A percentile compares a stretch with the other conserved stretches of the same genome.
phyloP scores from a whole-genome alignment of 176 grass and related monocot genomes.

The Hordeum marinum region DNA sequence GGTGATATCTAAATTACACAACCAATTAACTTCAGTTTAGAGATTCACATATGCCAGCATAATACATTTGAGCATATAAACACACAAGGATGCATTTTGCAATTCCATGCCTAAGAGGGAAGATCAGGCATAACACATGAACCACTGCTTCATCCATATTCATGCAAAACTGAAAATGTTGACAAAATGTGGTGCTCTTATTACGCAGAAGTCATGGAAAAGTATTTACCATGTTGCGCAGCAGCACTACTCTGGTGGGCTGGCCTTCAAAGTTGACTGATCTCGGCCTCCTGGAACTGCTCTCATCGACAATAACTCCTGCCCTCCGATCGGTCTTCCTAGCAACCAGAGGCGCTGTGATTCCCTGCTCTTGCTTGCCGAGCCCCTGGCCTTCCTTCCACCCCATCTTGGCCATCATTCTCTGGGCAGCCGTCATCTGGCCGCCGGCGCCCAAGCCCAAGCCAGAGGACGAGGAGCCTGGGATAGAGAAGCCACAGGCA shows the following conservation, averaged over 20 bases:
- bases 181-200: not conserved
- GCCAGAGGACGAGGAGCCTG: conserved; percentile 49
- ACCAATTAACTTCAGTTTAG: not conserved
- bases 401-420: conserved; percentile 99
- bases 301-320: conserved; percentile 87
- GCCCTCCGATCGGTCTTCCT: conserved; percentile 83
- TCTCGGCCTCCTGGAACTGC: conserved; percentile 65
- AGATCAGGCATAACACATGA: not conserved
- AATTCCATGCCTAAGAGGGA: not conserved
- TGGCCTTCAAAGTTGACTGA: conserved; percentile 53
- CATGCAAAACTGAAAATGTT: not conserved
- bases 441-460: conserved; percentile 56
- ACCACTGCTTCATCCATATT: not conserved
- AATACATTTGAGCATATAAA: not conserved
- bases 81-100: not conserved
- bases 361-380: conserved; percentile 89
- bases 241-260: conserved; percentile 79
- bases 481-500: conserved; percentile 45
- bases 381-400: conserved; percentile 99
- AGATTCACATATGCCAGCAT: not conserved
- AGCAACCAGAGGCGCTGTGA: conserved; percentile 72
- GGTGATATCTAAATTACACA: not conserved
- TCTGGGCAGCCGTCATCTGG: conserved; percentile 88
- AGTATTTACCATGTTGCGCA: conserved; percentile 74
- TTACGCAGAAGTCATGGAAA: not conserved